Base-by-base conservation (phyloP, 73 alveolate genomes). In the Paramecium sonneborni region DNA sequence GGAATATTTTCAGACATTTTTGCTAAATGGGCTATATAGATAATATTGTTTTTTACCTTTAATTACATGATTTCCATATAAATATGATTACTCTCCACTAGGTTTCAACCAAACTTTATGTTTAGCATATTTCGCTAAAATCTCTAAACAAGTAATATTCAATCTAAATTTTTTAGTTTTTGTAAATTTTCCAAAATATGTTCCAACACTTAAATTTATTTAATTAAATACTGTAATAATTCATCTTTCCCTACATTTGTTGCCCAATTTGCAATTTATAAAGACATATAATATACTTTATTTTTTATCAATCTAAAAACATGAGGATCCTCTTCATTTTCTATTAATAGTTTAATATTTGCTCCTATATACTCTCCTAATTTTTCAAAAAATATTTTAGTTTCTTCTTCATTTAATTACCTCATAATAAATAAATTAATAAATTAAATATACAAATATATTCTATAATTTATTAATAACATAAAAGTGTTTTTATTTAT, bases 71-170 rank as follows among this genome's bases (percentile, higher is more conserved):
- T 98, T 97, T 55, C 99, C 99, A 88, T 98, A 98, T 85, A 97
- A 93, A 93, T 87, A 98, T 69, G 98, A 93, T 93, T 98, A 98
- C 88, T 97, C 99, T 9, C 99, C 99, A 70, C 95, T 96, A 62
- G 99, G 99, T 85, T 98, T 98, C 52, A 98, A 96, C 99, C 99
- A 98, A 57, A 98, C 96, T 95, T 98, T 98, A 94, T 95, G 96
- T 95, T 97, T 97, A 20, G 99, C 99, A 93, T 95, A 98, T 93
- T 96, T 97, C 9, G 99, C 99, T 67, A 98, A 95, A 89, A 95
- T 95, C 94, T 97, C 99, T 87, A 98, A 95, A 57, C 98, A 97
- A 28, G 99, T 98, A 28, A 98, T 96, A 92, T 97, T 95, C 72
- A 98, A 85, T 95, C 98, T 96, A 94, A 98, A 96, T 93, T 97